These are phyloP conservation scores for Trypanosoma cruzi DNA, from an alignment of 208 protist genomes.

Conservation along the genomic window DNA sequence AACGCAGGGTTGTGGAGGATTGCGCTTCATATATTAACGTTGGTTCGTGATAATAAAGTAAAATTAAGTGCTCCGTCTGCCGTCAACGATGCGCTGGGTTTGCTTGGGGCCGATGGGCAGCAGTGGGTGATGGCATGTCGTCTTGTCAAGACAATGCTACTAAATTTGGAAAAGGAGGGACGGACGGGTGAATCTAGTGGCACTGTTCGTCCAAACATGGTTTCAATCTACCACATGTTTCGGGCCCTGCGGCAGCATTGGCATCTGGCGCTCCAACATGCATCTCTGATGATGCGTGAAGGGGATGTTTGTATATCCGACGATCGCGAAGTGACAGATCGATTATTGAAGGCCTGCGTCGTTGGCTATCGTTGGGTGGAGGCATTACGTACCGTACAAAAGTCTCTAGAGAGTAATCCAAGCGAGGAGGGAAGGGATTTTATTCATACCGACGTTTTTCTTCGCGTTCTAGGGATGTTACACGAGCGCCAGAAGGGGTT, in stretches of 20 bases:
- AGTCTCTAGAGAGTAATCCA: neutral
- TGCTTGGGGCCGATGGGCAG: constrained; percentile 32
- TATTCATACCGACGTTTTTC: constrained; percentile 12
- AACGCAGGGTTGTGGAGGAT: constrained; percentile 7
- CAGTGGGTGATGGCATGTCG: constrained; percentile 48
- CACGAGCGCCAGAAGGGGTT: constrained; percentile 20
- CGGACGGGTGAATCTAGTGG: neutral
- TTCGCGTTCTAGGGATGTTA: constrained; percentile 23
- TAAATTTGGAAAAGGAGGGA: neutral
- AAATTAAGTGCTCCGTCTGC: constrained; percentile 48
- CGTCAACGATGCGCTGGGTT: constrained; percentile 61
- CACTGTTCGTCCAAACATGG: constrained; percentile 41
- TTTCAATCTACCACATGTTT: constrained; percentile 68
- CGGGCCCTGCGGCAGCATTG: constrained; percentile 32
- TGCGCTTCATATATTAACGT: constrained; percentile 24
- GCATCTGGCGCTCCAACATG: constrained; percentile 36
- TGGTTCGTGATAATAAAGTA: constrained; percentile 12
- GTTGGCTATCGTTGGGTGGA: constrained; percentile 50
- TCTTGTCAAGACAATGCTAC: constrained; percentile 43
- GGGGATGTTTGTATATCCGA: constrained; percentile 29
- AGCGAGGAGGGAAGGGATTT: neutral
- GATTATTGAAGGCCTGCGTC: constrained; percentile 41
- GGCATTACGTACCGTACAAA: constrained; percentile 38
- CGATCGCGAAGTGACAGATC: constrained; percentile 28
- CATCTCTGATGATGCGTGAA: constrained; percentile 30